These are phyloP conservation scores for Magnusiomyces tetraspermus DNA, from an alignment of 1,139 yeast genomes.

Conservation along the genomic window DNA sequence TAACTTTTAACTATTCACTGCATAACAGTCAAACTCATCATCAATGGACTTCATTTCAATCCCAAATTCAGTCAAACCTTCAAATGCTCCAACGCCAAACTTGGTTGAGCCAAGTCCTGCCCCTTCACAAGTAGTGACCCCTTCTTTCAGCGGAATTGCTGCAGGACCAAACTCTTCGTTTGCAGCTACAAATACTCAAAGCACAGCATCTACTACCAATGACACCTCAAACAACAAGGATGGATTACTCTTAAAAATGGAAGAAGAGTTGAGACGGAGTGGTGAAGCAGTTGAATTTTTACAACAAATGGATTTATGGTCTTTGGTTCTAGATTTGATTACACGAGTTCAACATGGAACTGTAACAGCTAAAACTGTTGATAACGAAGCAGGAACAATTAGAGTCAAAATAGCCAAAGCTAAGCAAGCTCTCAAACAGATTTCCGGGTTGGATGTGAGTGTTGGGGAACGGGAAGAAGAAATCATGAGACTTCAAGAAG, in stretches of 20 bases:
- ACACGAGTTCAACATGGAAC: conserved; percentile 10
- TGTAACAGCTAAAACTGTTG: conserved; percentile 16
- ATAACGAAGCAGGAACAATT: conserved; percentile 14
- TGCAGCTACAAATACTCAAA: neutral
- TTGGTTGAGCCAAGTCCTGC: neutral
- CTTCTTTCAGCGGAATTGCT: neutral
- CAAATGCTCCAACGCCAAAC: conserved; percentile 18
- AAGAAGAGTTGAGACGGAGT: conserved; percentile 7
- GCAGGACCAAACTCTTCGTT: neutral
- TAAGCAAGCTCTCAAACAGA: conserved; percentile 1
- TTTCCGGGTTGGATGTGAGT: conserved; percentile 9
- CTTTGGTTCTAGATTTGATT: conserved; percentile 14
- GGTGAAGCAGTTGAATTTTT: conserved; percentile 9
- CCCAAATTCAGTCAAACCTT: conserved; percentile 5
- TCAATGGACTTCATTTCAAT: conserved; percentile 16
- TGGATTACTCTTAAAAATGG: neutral
- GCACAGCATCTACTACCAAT: neutral
- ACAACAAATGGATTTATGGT: conserved; percentile 13
- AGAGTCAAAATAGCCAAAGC: conserved; percentile 10
- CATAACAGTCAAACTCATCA: too few species aligned
- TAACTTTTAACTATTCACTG: too few species aligned
- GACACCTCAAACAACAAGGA: neutral
- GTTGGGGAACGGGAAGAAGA: conserved; percentile 11
- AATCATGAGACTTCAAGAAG: conserved; percentile 9
- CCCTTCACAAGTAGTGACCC: conserved; percentile 16